Evolutionary conservation across 2,329 filamentous ascomycete genomes (phyloP).

Genomic region (Ceratocystis colombiana): DNA sequence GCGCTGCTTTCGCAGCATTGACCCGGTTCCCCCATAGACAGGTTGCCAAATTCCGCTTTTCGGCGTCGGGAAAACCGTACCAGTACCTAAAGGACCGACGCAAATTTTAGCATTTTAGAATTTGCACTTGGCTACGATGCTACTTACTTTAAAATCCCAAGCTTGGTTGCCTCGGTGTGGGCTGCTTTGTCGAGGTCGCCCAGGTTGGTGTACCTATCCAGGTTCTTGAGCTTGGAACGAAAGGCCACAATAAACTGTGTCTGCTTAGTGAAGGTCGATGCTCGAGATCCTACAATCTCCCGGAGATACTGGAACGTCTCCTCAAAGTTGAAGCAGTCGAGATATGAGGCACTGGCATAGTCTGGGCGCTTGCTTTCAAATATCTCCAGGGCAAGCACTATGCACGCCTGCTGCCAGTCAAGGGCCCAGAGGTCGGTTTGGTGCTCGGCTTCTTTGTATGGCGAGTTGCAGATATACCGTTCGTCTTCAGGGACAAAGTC

Average conservation of each 20-base stretch:
- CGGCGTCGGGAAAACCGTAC: conserved; percentile 65
- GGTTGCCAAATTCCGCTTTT: conserved; percentile 71
- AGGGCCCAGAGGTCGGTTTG: conserved; percentile 62
- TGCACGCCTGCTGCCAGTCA: conserved; percentile 53
- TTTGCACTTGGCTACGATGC: neutral
- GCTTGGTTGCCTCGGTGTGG: conserved; percentile 70
- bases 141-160: conserved; percentile 67
- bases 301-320: conserved; percentile 51
- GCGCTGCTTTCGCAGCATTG: conserved; percentile 50
- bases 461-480: conserved; percentile 55
- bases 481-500: conserved; percentile 20
- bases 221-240: conserved; percentile 58
- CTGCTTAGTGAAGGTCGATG: conserved; percentile 51
- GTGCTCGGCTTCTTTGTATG: conserved; percentile 61
- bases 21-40: conserved; percentile 55
- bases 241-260: conserved; percentile 81
- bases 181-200: conserved; percentile 65
- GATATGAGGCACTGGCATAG: conserved; percentile 68
- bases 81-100: conserved; percentile 54
- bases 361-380: conserved; percentile 54
- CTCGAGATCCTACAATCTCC: conserved; percentile 27
- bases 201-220: conserved; percentile 57
- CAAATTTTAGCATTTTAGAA: neutral
- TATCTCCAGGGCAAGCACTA: conserved; percentile 59
- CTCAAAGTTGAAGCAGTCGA: conserved; percentile 66